These are phyloP conservation scores for thale cress (Arabidopsis thaliana) DNA, from an alignment of 345 rosid genomes.

Conservation along the genomic window TAIR10.1 NC_003070.9:3589001-3589500, in stretches of 20 bases:
- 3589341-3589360: conserved; percentile 43
- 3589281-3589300: conserved; percentile 24
- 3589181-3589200: conserved; percentile 64
- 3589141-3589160: conserved; percentile 25
- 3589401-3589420: conserved; percentile 64
- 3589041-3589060: conserved; percentile 73
- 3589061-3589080: conserved; percentile 71
- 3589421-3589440: conserved; percentile 64
- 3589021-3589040: conserved; percentile 76
- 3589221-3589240: conserved; percentile 85
- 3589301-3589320: background rate
- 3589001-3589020: conserved; percentile 91
- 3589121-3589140: conserved; percentile 16
- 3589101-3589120: conserved; percentile 32
- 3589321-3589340: background rate
- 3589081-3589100: conserved; percentile 31
- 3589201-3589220: conserved; percentile 93
- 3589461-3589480: conserved; percentile 62
- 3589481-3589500: conserved; percentile 26
- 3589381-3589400: conserved; percentile 91
- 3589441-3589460: conserved; percentile 53
- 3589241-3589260: conserved; percentile 79
- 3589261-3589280: conserved; percentile 74
- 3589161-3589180: conserved; percentile 6
- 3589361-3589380: conserved; percentile 73